Conservation (phyloP, 225 moss, liverwort and hornwort genomes). For the Bryoerythrophyllum caledonicum region DNA sequence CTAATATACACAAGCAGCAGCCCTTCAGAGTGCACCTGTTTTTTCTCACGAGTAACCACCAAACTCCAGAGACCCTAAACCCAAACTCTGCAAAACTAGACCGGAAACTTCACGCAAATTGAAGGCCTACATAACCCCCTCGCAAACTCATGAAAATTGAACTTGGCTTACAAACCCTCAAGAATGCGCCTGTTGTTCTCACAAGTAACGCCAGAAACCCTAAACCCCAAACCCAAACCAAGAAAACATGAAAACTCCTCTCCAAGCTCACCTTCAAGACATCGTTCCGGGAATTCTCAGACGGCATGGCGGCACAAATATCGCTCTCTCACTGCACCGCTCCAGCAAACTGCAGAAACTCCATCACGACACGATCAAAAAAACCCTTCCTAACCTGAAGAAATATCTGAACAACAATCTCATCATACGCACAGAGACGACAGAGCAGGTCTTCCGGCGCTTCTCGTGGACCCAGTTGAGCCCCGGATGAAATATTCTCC, state of each 20-base stretch:
- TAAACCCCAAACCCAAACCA: conserved; percentile 20
- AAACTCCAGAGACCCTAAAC: too few species aligned
- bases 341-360: not conserved
- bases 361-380: conserved; percentile 14
- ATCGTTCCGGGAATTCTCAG: conserved; percentile 55
- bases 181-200: not conserved
- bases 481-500: conserved; percentile 13
- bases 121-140: too few species aligned
- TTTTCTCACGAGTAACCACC: too few species aligned
- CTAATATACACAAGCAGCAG: too few species aligned
- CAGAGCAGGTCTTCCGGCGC: not conserved
- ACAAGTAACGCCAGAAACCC: conserved; percentile 20
- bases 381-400: not conserved
- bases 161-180: not conserved
- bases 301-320: conserved; percentile 52
- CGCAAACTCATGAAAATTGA: too few species aligned
- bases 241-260: not conserved
- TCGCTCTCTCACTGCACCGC: conserved; percentile 15
- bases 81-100: too few species aligned
- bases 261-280: conserved; percentile 56
- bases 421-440: not conserved
- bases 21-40: too few species aligned
- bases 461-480: not conserved
- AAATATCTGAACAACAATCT: not conserved
- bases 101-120: too few species aligned